phyloP scores from a whole-genome alignment of 2,329 filamentous ascomycete species.

The Tympanopsis confertula region DNA sequence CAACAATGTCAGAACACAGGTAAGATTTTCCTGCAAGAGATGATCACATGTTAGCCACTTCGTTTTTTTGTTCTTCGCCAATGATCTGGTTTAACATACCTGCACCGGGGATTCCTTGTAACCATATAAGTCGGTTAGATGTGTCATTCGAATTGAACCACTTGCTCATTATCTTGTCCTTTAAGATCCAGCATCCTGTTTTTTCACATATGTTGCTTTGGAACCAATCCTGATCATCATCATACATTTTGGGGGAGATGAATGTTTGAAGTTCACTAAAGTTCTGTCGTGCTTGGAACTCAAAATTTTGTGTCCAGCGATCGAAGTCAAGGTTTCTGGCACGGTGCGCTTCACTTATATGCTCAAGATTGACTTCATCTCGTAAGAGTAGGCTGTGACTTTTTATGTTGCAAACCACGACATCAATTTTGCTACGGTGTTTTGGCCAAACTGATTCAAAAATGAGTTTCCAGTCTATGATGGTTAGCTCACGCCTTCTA shows the following conservation, averaged over 20 bases:
- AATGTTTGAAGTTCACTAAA: neutral
- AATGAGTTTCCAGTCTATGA: neutral
- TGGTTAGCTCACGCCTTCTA: neutral
- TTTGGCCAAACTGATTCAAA: neutral
- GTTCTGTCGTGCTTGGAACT: neutral
- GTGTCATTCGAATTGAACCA: neutral
- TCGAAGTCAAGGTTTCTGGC: neutral
- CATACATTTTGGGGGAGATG: neutral
- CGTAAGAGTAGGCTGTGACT: neutral
- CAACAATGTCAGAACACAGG: neutral
- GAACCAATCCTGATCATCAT: neutral
- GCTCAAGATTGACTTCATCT: neutral
- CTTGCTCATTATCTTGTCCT: neutral
- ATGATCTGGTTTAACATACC: neutral
- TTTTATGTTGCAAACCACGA: neutral
- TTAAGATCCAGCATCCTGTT: neutral
- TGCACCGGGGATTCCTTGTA: neutral
- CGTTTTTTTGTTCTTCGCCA: neutral
- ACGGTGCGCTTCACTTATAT: neutral
- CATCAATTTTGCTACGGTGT: neutral
- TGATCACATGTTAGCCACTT: neutral
- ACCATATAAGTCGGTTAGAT: neutral
- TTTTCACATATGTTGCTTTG: neutral
- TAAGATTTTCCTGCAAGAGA: neutral
- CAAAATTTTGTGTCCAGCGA: neutral